Base-by-base conservation (phyloP, 495 filamentous ascomycete species). In the Elasticomyces elasticus region DNA sequence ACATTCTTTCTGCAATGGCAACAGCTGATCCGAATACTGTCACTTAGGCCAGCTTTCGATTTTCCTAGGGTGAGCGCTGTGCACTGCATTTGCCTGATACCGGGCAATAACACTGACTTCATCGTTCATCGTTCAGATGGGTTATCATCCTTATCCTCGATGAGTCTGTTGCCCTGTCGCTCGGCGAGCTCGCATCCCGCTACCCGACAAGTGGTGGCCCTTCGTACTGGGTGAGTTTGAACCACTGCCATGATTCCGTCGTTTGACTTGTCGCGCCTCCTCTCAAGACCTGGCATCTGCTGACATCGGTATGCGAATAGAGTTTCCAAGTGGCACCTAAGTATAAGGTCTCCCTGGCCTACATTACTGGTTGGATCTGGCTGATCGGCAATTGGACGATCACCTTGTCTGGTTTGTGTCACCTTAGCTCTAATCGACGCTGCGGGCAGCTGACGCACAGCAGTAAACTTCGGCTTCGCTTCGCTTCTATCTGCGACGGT, bases 401-500 rank as follows among this genome's bases (percentile, higher is more conserved):
- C 46, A 55, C 53, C 4, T 24, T 55, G 15, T 55, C 52, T 2
- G 52, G 52, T 55, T 6, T 28, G 30, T 40, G n/a, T n/a, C n/a
- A 24, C 15, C 25, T 12, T 2, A 26, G 24, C 3, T 45, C 11
- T 4, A 3, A 12, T 23, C 12, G 6, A 10, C 42, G 13, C 11
- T 6, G 25, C 5, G 2, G 9, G 25, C 17, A 4, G 25, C 45
- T 49, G 9, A 49, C 24, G 10, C 7, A 24, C 10, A 12, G 27
- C 28, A 49, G 53, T 55, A 15, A 49, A 55, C 25, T 55, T 55
- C 33, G 45, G 53, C 15, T 55, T 55, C 35, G 53, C 53, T 5
- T 50, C 45, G 10, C 35, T 55, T 13, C 25, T 49, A 17, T 49
- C 44, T 19, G 53, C 22, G 5, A 55, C 53, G 1, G 42, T 55